Evolutionary conservation across 2,329 filamentous ascomycete genomes (phyloP).

Genomic region (Aureobasidium namibiae): DNA sequence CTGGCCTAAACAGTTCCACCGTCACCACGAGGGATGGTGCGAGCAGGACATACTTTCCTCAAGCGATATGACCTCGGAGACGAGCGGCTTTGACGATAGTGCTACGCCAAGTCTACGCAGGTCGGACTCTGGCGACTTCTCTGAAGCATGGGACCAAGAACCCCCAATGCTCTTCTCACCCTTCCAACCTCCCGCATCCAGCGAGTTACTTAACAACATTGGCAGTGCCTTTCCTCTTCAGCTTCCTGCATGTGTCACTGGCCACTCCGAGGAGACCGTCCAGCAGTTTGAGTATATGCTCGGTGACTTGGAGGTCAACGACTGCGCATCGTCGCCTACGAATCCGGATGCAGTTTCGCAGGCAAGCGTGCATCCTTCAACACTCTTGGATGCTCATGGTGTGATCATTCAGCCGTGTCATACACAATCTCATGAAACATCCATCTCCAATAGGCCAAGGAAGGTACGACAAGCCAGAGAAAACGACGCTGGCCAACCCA

Average conservation of each 20-base stretch:
- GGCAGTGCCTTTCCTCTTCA: conserved; percentile 1
- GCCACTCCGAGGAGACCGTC: not conserved
- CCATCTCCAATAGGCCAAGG: not conserved
- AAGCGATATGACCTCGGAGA: not conserved
- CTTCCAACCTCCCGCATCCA: not conserved
- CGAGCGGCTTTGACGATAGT: not conserved
- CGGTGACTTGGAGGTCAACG: not conserved
- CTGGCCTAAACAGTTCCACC: not conserved
- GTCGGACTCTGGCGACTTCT: conserved; percentile 3
- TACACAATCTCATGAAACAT: not conserved
- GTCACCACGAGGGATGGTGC: not conserved
- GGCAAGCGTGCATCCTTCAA: not conserved
- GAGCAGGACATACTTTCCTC: not conserved
- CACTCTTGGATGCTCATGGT: not conserved
- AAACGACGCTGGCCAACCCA: not conserved
- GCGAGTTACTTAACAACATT: not conserved
- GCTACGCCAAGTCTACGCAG: not conserved
- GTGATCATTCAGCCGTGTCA: not conserved
- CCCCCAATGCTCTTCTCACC: not conserved
- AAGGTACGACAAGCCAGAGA: not conserved
- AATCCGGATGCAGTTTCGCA: not conserved
- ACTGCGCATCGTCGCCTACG: not conserved
- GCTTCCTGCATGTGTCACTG: not conserved
- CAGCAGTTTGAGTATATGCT: not conserved
- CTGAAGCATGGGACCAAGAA: conserved; percentile 4